Evolutionary conservation across 139 green algal species (phyloP).

Genomic region (Gonium pectorale): DNA sequence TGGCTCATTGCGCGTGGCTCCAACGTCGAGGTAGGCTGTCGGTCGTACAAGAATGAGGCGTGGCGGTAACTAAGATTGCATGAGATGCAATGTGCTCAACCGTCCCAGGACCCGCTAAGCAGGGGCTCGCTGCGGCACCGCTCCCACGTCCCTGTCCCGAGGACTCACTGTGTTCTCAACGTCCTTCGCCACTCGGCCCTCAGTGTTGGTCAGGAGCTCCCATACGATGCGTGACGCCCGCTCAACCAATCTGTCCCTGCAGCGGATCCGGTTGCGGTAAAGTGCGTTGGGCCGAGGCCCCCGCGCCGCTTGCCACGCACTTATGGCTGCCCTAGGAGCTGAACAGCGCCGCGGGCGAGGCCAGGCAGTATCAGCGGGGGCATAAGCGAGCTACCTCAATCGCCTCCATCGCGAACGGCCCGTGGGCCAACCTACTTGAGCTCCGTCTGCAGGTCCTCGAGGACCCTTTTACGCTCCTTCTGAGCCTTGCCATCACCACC

Average conservation of each 20-base stretch:
- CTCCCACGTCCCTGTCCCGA: background rate
- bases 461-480: slow-evolving; percentile 23
- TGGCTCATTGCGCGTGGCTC: too few species aligned
- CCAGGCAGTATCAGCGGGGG: too few species aligned
- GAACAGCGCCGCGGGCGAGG: too few species aligned
- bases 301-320: too few species aligned
- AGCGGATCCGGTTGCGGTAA: too few species aligned
- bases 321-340: too few species aligned
- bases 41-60: too few species aligned
- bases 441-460: slow-evolving; percentile 20
- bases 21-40: too few species aligned
- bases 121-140: background rate
- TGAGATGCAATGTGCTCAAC: background rate
- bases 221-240: background rate
- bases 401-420: too few species aligned
- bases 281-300: too few species aligned
- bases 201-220: slow-evolving; percentile 11
- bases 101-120: background rate
- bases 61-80: background rate
- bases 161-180: slow-evolving; percentile 6
- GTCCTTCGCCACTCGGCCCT: slow-evolving; percentile 19
- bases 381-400: too few species aligned
- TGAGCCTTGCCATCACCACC: background rate
- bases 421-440: slow-evolving; percentile 29
- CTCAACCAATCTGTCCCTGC: slow-evolving; percentile 1